Conservation (phyloP, 768 basidiomycete genomes). For the Fibroporia radiculosa region DNA sequence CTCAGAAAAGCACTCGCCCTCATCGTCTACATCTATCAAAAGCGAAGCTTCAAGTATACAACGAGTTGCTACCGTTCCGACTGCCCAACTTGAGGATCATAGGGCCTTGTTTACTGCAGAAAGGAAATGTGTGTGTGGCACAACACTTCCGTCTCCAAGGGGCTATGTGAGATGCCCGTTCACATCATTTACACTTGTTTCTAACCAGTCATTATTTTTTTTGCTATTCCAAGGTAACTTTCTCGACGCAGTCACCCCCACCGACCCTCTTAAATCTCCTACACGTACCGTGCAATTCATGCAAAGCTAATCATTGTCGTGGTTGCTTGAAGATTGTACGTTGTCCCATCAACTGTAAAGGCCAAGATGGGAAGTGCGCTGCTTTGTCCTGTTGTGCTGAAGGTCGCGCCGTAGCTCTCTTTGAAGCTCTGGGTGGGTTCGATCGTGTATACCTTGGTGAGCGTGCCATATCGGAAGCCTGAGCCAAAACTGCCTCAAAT, state of each 20-base stretch:
- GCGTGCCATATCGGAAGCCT: slow-evolving; percentile 29
- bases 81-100: slow-evolving; percentile 22
- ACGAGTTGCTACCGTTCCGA: background rate
- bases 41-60: background rate
- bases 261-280: slow-evolving; percentile 27
- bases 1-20: slow-evolving; percentile 1
- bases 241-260: slow-evolving; percentile 16
- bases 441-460: slow-evolving; percentile 40
- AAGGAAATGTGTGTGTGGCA: slow-evolving; percentile 31
- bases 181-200: background rate
- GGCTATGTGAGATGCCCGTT: slow-evolving; percentile 33
- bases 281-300: slow-evolving; percentile 36
- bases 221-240: no score
- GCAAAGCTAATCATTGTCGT: slow-evolving; percentile 39
- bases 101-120: slow-evolving; percentile 29
- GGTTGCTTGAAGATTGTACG: slow-evolving; percentile 36
- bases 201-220: background rate
- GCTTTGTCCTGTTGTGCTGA: slow-evolving; percentile 38
- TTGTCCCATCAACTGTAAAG: slow-evolving; percentile 37
- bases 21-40: slow-evolving; percentile 8
- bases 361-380: slow-evolving; percentile 25
- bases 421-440: slow-evolving; percentile 41
- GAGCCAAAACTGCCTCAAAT: slow-evolving; percentile 26
- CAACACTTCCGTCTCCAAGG: slow-evolving; percentile 29
- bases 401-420: slow-evolving; percentile 42